phyloP scores from a whole-genome alignment of 2,329 filamentous ascomycete species.

The Lachnellula willkommii region DNA sequence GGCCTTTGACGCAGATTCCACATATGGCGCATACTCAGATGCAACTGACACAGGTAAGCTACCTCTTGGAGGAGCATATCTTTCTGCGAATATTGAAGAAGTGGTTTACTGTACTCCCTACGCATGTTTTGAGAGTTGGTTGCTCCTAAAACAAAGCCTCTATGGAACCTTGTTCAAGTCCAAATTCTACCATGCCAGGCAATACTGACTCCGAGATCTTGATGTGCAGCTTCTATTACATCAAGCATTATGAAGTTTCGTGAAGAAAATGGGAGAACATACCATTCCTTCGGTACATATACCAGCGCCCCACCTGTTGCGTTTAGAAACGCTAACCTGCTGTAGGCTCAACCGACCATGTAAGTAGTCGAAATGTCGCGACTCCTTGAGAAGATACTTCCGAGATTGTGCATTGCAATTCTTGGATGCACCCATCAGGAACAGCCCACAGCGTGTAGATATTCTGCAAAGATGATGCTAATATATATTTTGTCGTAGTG shows the following conservation, averaged over 20 bases:
- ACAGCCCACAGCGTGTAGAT: neutral
- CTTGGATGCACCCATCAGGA: neutral
- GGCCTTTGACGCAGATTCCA: constrained; percentile 13
- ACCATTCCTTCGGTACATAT: constrained; percentile 16
- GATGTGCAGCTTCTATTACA: constrained; percentile 12
- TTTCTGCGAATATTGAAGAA: no score
- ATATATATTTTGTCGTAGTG: neutral
- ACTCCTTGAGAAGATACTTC: no score
- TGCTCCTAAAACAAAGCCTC: no score
- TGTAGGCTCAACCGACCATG: constrained; percentile 15
- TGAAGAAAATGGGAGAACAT: constrained; percentile 26
- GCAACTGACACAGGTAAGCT: constrained; percentile 8
- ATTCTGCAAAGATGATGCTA: neutral
- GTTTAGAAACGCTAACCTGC: neutral
- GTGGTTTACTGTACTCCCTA: no score
- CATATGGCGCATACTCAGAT: constrained; percentile 12
- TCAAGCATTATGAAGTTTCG: constrained; percentile 22
- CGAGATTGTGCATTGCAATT: neutral
- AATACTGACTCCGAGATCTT: no score
- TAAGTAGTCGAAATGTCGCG: neutral
- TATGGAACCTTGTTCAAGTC: no score
- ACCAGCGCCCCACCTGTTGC: no score
- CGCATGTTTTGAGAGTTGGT: no score
- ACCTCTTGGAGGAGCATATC: no score
- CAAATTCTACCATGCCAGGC: no score